Evolutionary conservation across 164 flowering plant genomes (phyloP).

Genomic region (Euptelea pleiosperma): DNA sequence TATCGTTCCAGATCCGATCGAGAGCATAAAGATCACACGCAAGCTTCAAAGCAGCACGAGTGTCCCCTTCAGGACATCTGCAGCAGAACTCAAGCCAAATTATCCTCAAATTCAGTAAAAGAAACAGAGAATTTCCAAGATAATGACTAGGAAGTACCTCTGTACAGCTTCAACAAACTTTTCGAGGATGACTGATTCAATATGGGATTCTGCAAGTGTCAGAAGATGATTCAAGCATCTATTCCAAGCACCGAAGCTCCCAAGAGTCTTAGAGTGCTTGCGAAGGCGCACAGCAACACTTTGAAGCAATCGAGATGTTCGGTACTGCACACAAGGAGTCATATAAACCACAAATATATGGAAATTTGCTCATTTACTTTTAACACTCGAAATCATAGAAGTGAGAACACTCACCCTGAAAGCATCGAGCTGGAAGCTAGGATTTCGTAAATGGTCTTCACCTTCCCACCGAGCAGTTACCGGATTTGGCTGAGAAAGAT

Average conservation of each 20-base stretch:
- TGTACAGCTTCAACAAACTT: slow-evolving; percentile 83
- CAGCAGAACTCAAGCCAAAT: slow-evolving; percentile 7
- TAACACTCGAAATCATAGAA: background rate
- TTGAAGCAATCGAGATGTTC: slow-evolving; percentile 91
- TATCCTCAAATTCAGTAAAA: background rate
- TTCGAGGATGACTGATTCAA: slow-evolving; percentile 87
- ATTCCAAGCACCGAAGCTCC: slow-evolving; percentile 97
- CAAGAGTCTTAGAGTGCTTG: slow-evolving; percentile 83
- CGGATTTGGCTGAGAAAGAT: slow-evolving; percentile 93
- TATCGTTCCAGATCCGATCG: slow-evolving; percentile 94
- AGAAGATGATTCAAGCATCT: slow-evolving; percentile 94
- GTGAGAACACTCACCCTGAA: slow-evolving; percentile 61
- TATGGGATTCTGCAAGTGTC: slow-evolving; percentile 92
- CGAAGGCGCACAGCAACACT: slow-evolving; percentile 71
- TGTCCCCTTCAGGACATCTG: slow-evolving; percentile 76
- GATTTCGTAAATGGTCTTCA: slow-evolving; percentile 83
- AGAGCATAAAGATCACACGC: slow-evolving; percentile 91
- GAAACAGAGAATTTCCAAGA: background rate
- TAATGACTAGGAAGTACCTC: slow-evolving; percentile 36
- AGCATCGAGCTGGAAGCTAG: slow-evolving; percentile 90
- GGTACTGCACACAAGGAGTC: slow-evolving; percentile 54
- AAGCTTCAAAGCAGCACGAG: slow-evolving; percentile 73
- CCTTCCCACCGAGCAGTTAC: slow-evolving; percentile 95
- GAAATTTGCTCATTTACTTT: background rate
- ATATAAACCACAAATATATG: background rate